phyloP scores from a whole-genome alignment of 108 stramenopile species.

The Nitzschia inconspicua region DNA sequence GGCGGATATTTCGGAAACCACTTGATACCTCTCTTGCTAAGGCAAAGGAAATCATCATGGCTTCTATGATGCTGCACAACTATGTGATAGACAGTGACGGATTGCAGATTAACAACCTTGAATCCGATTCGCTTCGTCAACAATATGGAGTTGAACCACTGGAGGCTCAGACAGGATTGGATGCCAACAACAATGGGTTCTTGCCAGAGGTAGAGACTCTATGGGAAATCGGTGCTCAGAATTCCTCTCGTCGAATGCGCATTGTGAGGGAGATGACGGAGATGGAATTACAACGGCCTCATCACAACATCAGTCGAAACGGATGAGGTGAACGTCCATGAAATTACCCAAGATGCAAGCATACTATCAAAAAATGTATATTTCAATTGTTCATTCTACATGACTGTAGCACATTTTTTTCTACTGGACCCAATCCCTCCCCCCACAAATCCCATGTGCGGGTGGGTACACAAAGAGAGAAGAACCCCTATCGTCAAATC shows the following conservation, averaged over 20 bases:
- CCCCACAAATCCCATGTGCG: too few species aligned
- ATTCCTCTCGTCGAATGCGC: not conserved
- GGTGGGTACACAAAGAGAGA: too few species aligned
- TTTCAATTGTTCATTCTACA: not conserved
- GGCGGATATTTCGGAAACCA: too few species aligned
- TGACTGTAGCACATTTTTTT: too few species aligned
- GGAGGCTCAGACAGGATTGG: not conserved
- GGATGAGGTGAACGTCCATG: too few species aligned
- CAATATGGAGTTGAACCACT: too few species aligned
- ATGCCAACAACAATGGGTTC: slow-evolving; percentile 6
- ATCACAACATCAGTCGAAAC: slow-evolving; percentile 4
- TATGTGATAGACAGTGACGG: slow-evolving; percentile 11
- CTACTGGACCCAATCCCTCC: too few species aligned
- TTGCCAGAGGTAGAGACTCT: not conserved
- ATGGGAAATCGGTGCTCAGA: not conserved
- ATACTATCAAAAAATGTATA: not conserved
- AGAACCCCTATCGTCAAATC: too few species aligned
- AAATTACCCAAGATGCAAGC: not conserved
- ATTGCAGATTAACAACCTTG: too few species aligned
- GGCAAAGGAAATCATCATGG: not conserved
- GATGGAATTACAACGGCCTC: not conserved
- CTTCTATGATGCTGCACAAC: slow-evolving; percentile 5
- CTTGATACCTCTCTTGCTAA: too few species aligned
- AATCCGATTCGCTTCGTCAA: too few species aligned
- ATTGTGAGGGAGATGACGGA: not conserved